These are phyloP conservation scores for Pyricularia sp. DNA, from an alignment of 2,329 filamentous ascomycete species.

Conservation along the genomic window DNA sequence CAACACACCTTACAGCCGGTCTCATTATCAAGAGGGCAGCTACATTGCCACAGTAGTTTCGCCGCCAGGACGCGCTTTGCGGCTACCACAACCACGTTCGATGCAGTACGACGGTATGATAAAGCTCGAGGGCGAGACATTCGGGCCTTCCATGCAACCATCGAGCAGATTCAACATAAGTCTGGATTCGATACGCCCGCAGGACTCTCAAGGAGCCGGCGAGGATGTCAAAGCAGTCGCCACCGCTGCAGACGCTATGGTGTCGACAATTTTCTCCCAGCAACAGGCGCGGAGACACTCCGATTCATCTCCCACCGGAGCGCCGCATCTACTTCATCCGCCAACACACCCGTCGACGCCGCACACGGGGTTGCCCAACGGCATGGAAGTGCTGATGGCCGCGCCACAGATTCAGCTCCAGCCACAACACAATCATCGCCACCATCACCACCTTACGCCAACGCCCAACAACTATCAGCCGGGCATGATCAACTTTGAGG, in stretches of 20 bases:
- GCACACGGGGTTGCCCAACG: background rate
- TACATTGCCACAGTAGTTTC: background rate
- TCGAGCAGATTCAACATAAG: background rate
- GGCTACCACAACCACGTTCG: background rate
- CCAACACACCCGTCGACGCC: background rate
- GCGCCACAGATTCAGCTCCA: background rate
- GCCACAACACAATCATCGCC: constrained; percentile 22
- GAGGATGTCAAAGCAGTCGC: background rate
- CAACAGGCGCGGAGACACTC: constrained; percentile 23
- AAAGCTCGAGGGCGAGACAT: background rate
- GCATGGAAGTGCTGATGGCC: background rate
- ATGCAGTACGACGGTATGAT: background rate
- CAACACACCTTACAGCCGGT: constrained; percentile 6
- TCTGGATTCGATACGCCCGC: background rate
- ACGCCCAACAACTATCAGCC: constrained; percentile 10
- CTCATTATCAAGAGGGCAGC: background rate
- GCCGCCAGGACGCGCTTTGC: background rate
- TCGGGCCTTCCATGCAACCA: background rate
- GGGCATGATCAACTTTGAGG: constrained; percentile 28
- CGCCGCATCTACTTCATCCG: background rate
- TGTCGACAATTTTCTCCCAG: constrained; percentile 18
- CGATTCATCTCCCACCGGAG: constrained; percentile 12
- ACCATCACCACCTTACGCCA: constrained; percentile 15
- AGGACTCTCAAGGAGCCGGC: background rate
- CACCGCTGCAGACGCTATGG: background rate